Conservation (phyloP, 2,329 filamentous ascomycete genomes). For the Diplocarpon mali region DNA sequence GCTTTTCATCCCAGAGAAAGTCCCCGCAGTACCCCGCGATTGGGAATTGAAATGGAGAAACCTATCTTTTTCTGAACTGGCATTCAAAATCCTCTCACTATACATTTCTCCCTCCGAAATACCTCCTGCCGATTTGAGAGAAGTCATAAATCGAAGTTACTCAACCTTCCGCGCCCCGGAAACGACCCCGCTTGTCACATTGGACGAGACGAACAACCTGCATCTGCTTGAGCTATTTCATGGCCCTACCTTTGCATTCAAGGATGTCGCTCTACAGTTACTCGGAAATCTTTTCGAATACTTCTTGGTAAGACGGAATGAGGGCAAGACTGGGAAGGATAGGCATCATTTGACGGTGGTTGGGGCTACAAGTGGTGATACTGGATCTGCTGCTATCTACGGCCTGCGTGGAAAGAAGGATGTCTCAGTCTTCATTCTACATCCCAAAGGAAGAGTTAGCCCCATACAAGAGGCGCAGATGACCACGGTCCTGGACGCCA, state of each 20-base stretch:
- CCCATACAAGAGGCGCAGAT: slow-evolving; percentile 94
- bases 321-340: slow-evolving; percentile 51
- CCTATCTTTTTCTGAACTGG: slow-evolving; percentile 69
- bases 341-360: slow-evolving; percentile 74
- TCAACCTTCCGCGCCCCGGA: slow-evolving; percentile 74
- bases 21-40: slow-evolving; percentile 52
- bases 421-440: slow-evolving; percentile 89
- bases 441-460: slow-evolving; percentile 82
- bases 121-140: slow-evolving; percentile 65
- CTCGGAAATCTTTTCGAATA: slow-evolving; percentile 94
- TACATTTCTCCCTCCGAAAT: slow-evolving; percentile 83
- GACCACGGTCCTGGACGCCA: slow-evolving; percentile 83
- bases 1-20: slow-evolving; percentile 26
- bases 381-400: slow-evolving; percentile 91
- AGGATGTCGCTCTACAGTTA: slow-evolving; percentile 89
- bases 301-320: slow-evolving; percentile 64
- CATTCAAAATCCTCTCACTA: slow-evolving; percentile 73
- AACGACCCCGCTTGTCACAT: slow-evolving; percentile 67
- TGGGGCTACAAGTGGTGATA: slow-evolving; percentile 79
- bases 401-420: slow-evolving; percentile 92
- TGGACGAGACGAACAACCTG: slow-evolving; percentile 60
- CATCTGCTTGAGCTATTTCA: slow-evolving; percentile 93
- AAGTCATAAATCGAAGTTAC: slow-evolving; percentile 77
- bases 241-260: slow-evolving; percentile 90
- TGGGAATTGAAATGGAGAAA: slow-evolving; percentile 66